Evolutionary conservation across 805 yeast species (phyloP).

Genomic region (Torulaspora microellipsoides): DNA sequence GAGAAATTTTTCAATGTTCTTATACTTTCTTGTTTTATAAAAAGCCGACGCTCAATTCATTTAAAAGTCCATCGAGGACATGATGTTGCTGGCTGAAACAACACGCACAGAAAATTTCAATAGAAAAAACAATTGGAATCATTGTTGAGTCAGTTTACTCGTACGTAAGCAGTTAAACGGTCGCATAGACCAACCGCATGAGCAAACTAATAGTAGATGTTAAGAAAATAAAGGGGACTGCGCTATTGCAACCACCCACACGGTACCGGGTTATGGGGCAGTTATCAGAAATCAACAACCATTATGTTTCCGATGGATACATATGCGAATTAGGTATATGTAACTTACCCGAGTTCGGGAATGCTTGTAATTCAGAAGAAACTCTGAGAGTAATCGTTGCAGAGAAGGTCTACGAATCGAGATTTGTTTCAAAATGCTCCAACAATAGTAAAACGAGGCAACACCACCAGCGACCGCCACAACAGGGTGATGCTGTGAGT

Average conservation of each 20-base stretch:
- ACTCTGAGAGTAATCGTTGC: conserved; percentile 8
- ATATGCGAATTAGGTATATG: conserved; percentile 10
- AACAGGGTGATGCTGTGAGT: conserved; percentile 18
- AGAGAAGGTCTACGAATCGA: conserved; percentile 7
- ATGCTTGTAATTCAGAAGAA: neutral
- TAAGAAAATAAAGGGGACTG: conserved; percentile 2
- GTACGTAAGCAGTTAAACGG: neutral
- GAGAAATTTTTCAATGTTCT: too few species aligned
- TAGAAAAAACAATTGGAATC: conserved; percentile 6
- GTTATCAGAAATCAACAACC: conserved; percentile 12
- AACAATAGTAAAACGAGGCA: too few species aligned
- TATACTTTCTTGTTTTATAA: too few species aligned
- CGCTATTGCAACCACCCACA: neutral
- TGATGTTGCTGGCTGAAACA: conserved; percentile 1
- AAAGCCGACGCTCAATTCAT: conserved; percentile 2
- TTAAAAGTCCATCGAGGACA: conserved; percentile 4
- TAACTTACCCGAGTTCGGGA: conserved; percentile 11
- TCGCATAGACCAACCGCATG: conserved; percentile 6
- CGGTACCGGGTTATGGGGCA: conserved; percentile 16
- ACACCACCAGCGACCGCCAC: conserved; percentile 1
- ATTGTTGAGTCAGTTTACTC: neutral
- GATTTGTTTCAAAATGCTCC: conserved; percentile 1
- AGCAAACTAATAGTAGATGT: conserved; percentile 13
- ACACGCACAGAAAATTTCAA: neutral
- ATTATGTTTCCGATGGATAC: neutral